Evolutionary conservation across 108 stramenopile species (phyloP), one percentile per base, ranked within the genome.

Genomic region (Cyclostephanos invisitatus): DNA sequence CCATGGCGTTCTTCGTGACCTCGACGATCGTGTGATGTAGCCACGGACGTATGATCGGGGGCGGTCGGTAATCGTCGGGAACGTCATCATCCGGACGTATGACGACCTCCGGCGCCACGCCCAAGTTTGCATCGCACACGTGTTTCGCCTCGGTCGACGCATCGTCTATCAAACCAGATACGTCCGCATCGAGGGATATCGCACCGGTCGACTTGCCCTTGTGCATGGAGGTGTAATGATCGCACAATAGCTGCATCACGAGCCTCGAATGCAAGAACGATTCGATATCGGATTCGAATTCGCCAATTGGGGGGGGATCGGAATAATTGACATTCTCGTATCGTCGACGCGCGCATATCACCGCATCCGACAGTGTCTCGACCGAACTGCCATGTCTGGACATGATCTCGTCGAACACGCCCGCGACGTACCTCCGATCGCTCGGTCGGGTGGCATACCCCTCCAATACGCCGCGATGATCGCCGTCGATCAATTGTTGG

Each of bases 11-110:
- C 57, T 93, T 93, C 8, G 85, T 59, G 9, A 93, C 49, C 82
- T 93, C 92, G 22, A 93, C 89, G 42, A 93, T 58, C 2, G 85
- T 77, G 71, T 91, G 87, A 76, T 89, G 88, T 27, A 88, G 42
- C 92, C 92, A 93, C 10, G 92, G 85, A 10, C 89, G 87, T 25
- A 93, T 85, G 32, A 88, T 61, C 17, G 92, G 87, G 10, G 75
- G 62, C 10, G 77, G 67, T n/a, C n/a, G n/a, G 67, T 64, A 3
- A n/a, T 24, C 25, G 18, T 21, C 48, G 20, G 7, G 24, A 15
- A 2, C 40, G 22, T 28, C 46, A 6, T 14, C 12, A 0, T 37
- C 28, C 50, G 58, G 42, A n/a, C 12, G 47, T 15, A 74, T 51
- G 7, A 40, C 7, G 32, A 87, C 69, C 36, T 83, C 77, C 17